Evolutionary conservation across 208 protist genomes (phyloP).

Genomic region (Trichomonas gallinae): DNA sequence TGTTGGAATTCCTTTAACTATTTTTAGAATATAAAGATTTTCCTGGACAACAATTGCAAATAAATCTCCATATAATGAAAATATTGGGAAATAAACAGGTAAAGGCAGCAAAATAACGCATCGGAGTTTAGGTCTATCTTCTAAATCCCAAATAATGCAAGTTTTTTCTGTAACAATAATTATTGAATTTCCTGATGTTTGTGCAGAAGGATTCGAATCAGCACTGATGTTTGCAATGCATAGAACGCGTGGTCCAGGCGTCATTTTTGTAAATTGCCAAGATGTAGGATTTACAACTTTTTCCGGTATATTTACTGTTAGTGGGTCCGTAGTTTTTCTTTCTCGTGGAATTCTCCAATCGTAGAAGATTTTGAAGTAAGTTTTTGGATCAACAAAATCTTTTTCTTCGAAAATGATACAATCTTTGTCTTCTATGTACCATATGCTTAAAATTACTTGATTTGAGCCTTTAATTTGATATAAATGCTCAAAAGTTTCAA

Average conservation of each 20-base stretch:
- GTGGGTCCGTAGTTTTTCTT: background rate
- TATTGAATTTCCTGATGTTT: background rate
- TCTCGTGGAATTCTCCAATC: background rate
- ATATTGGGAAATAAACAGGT: background rate
- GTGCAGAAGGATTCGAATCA: background rate
- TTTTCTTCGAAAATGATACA: background rate
- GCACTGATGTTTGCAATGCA: background rate
- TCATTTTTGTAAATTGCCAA: background rate
- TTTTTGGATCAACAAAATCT: background rate
- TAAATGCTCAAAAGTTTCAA: background rate
- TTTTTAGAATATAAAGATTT: background rate
- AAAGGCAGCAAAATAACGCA: background rate
- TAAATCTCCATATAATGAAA: background rate
- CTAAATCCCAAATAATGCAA: background rate
- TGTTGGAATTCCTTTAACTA: background rate
- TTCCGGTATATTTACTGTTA: background rate
- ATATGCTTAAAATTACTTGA: background rate
- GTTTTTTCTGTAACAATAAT: background rate
- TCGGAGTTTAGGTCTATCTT: background rate
- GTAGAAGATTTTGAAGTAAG: background rate
- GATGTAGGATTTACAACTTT: background rate
- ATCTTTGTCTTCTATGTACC: background rate
- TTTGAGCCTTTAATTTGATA: background rate
- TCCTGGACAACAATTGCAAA: background rate
- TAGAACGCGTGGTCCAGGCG: background rate